Percentiles rank a stretch among this genome's conserved stretches.
Conservation (phyloP, 257 asterid species). For the Parsonsia alboflavescens region DNA sequence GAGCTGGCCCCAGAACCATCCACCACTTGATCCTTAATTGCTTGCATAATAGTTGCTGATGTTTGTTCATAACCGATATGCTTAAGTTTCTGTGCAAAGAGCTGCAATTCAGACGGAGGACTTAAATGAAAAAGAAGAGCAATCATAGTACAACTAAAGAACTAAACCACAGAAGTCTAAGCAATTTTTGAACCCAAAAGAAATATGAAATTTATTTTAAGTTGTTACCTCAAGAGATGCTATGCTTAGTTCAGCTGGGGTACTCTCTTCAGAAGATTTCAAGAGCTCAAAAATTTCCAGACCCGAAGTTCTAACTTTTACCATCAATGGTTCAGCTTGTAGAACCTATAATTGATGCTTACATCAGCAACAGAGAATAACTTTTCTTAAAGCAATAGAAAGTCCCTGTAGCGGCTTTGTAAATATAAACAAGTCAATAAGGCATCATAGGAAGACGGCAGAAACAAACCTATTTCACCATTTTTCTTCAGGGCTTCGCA, state of each 20-base stretch:
- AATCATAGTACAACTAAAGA: not conserved
- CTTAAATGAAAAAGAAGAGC: not conserved
- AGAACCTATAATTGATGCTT: conserved; percentile 35
- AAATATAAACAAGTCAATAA: not conserved
- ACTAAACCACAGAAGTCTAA: not conserved
- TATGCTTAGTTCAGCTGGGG: conserved; percentile 36
- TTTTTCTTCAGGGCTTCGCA: conserved; percentile 2
- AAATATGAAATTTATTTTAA: conserved; percentile 4
- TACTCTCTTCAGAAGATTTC: conserved; percentile 37
- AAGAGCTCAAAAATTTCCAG: conserved; percentile 56
- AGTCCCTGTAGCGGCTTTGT: not conserved
- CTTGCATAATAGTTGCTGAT: conserved; percentile 44
- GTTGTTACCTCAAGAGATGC: conserved; percentile 56
- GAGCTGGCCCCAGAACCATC: conserved; percentile 66
- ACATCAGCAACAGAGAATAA: conserved; percentile 1
- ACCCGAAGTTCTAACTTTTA: conserved; percentile 35
- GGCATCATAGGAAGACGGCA: conserved; percentile 1
- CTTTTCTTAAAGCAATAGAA: conserved; percentile 13
- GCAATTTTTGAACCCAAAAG: not conserved
- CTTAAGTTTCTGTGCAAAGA: conserved; percentile 53
- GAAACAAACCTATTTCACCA: not conserved
- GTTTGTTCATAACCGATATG: conserved; percentile 42
- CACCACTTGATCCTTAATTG: conserved; percentile 46
- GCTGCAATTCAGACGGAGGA: conserved; percentile 32
- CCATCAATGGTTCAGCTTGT: conserved; percentile 51